Percentiles rank a stretch among this genome's conserved stretches.
Evolutionary conservation across 2,329 filamentous ascomycete species (phyloP).

Genomic region (Pestalotiopsis sp.): DNA sequence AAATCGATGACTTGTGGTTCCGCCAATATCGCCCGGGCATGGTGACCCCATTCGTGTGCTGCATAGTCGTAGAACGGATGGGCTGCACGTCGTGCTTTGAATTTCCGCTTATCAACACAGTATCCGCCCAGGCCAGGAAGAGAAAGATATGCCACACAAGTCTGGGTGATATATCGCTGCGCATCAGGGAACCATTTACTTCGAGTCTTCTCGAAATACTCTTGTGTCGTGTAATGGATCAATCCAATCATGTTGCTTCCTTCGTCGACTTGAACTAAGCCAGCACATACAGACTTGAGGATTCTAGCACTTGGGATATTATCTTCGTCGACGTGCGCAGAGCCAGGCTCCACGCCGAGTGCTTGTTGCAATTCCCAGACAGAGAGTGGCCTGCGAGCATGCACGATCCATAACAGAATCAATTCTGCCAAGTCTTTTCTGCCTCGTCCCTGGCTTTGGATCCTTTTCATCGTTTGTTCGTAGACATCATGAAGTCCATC

Average conservation of each 20-base stretch:
- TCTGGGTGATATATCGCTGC: neutral
- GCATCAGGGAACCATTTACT: conserved; percentile 32
- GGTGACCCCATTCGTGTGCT: conserved; percentile 17
- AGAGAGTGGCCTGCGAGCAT: neutral
- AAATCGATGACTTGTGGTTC: neutral
- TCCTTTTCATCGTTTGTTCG: neutral
- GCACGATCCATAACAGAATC: neutral
- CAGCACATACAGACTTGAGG: conserved; percentile 17
- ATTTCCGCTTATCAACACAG: neutral
- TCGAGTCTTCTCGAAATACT: conserved; percentile 40
- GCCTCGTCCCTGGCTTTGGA: neutral
- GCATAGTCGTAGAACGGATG: conserved; percentile 17
- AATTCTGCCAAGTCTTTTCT: neutral
- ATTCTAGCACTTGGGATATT: conserved; percentile 35
- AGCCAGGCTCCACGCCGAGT: conserved; percentile 16
- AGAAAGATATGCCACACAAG: conserved; percentile 39
- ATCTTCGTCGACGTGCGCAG: conserved; percentile 26
- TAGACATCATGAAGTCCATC: neutral
- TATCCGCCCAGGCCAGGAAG: conserved; percentile 21
- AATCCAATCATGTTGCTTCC: conserved; percentile 39
- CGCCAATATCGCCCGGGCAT: conserved; percentile 5
- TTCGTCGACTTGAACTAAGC: conserved; percentile 24
- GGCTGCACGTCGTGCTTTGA: neutral
- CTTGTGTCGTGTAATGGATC: conserved; percentile 47
- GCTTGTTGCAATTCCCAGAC: neutral